Evolutionary conservation across 768 basidiomycete genomes (phyloP), one percentile per base, ranked within the genome.

Genomic region (Auriscalpium microsporum): DNA sequence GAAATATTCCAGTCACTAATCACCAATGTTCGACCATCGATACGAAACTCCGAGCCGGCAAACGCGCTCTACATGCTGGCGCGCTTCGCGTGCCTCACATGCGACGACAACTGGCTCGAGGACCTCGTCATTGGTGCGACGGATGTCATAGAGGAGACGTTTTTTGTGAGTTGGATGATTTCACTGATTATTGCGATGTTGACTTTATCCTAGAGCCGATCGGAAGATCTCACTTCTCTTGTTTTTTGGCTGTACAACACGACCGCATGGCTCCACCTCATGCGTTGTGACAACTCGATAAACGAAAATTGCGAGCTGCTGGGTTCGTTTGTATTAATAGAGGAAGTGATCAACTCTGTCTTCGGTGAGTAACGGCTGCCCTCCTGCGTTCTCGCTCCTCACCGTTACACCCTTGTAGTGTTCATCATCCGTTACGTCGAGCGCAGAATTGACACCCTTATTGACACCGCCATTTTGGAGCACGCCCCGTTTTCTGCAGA

Each of bases 231-330:
- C 34, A 83, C 90, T 5, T 84, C 82, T 65, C 77, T 95, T 23
- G 79, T 94, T 36, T 98, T 97, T 69, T 99, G 96, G 94, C 72
- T 95, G 47, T 90, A 93, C 71, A 99, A 99, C 68, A 79, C 83
- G 17, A 91, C 90, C 10, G 70, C 93, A 33, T 88, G 95, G 79
- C 77, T 98, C 14, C 92, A 98, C 72, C 81, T 98, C 48, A 77
- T 99, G 72, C 83, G 87, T 55, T 92, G 89, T 64, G 90, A 93
- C 68, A 79, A 81, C 53, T 80, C 86, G 16, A 83, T 92, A 61
- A 83, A 80, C 56, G 81, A 83, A 56, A 81, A 84, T 2, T 94
- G 91, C 64, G 89, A 94, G 62, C 78, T 88, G 69, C 72, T 94
- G 45, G 90, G 87, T 16, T 84, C 91, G 4, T 86, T 94, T 56